These are phyloP conservation scores for Actinomortierella wolfii DNA, from an alignment of 371 early-diverging fungal species.

Conservation along the genomic window DNA sequence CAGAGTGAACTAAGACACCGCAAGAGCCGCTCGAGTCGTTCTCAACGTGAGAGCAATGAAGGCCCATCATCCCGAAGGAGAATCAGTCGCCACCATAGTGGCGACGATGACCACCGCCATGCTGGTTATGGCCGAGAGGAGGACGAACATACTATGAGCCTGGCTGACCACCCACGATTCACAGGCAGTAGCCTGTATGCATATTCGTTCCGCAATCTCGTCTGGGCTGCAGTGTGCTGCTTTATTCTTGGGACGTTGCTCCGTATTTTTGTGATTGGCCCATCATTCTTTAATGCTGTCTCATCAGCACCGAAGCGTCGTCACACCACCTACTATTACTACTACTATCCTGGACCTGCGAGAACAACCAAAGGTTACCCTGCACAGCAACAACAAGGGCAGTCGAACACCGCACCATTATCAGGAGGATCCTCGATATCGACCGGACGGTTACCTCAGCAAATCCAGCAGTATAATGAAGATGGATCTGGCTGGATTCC, in stretches of 20 bases:
- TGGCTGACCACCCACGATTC: constrained; percentile 43
- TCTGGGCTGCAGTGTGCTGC: constrained; percentile 33
- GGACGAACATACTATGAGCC: constrained; percentile 19
- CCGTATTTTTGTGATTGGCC: constrained; percentile 38
- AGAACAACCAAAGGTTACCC: constrained; percentile 7
- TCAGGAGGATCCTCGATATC: not conserved
- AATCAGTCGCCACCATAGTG: no score
- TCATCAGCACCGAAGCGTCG: not conserved
- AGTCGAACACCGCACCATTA: not conserved
- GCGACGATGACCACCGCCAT: no score
- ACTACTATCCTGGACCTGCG: constrained; percentile 22
- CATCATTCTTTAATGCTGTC: constrained; percentile 35
- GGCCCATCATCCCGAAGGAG: no score
- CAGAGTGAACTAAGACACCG: no score
- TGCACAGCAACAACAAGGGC: not conserved
- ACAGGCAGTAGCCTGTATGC: constrained; percentile 33
- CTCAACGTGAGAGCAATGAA: no score
- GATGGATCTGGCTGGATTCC: not conserved
- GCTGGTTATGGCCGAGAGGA: no score
- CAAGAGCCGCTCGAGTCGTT: no score
- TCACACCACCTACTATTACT: constrained; percentile 25
- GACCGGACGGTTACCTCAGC: not conserved
- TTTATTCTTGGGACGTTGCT: constrained; percentile 29
- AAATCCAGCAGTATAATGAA: not conserved
- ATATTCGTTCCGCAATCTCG: constrained; percentile 34